Percentiles rank a stretch among this genome's conserved stretches.
These are phyloP conservation scores for Vitis cinerea DNA, from an alignment of 164 flowering plant genomes.

Conservation along the genomic window DNA sequence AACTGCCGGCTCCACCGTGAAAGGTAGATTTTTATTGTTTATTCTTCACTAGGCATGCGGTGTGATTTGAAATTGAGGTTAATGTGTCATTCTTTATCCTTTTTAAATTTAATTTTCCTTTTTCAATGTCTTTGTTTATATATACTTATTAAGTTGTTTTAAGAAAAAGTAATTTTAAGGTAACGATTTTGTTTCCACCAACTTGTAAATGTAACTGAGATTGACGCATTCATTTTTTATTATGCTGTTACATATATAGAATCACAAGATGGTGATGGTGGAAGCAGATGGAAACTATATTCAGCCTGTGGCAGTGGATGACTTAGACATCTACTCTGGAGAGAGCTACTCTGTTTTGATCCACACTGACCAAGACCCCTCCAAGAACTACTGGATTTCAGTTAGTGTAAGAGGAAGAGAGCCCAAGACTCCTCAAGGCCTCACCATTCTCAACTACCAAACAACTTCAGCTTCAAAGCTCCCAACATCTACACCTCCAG, in stretches of 20 bases:
- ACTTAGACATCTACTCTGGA: slow-evolving; percentile 83
- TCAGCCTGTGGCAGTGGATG: slow-evolving; percentile 51
- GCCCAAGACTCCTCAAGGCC: slow-evolving; percentile 69
- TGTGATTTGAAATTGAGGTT: no score
- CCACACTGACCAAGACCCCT: slow-evolving; percentile 62
- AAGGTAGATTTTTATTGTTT: no score
- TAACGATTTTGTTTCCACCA: no score
- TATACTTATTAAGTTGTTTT: no score
- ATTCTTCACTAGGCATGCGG: no score
- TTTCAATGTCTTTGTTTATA: no score
- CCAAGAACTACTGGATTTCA: slow-evolving; percentile 74
- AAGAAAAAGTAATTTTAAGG: no score
- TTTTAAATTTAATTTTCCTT: no score
- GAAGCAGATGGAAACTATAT: slow-evolving; percentile 97
- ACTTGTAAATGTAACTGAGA: no score
- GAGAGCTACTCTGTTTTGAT: slow-evolving; percentile 86
- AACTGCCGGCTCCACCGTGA: no score
- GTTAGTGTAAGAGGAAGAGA: slow-evolving; percentile 57
- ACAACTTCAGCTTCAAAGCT: slow-evolving; percentile 43
- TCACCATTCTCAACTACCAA: slow-evolving; percentile 68
- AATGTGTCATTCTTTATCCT: no score
- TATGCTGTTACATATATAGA: slow-evolving; percentile 29
- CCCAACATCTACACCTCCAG: slow-evolving; percentile 61
- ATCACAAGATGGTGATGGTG: slow-evolving; percentile 77
- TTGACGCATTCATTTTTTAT: not conserved